These are phyloP conservation scores for Aspergillus hiratsukae DNA, from an alignment of 2,329 filamentous ascomycete species.

Conservation along the genomic window DNA sequence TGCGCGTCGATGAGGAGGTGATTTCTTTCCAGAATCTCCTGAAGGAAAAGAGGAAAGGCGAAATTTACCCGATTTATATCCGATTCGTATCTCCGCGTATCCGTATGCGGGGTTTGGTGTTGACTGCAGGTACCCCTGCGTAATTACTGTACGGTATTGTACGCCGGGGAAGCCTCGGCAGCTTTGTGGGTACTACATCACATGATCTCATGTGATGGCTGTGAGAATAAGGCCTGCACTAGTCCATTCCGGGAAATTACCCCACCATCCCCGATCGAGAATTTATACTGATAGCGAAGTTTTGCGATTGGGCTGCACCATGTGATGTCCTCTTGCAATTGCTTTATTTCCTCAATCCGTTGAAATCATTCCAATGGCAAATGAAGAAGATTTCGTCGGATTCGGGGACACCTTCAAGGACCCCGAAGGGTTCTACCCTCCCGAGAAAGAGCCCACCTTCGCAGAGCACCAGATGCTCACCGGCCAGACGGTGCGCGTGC, in stretches of 20 bases:
- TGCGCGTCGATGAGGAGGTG: background rate
- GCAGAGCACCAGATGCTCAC: conserved; percentile 66
- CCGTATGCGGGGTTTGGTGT: conserved; percentile 1
- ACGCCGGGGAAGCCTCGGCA: conserved; percentile 1
- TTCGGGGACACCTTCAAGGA: conserved; percentile 66
- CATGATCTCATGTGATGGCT: conserved; percentile 9
- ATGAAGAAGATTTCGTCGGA: conserved; percentile 30
- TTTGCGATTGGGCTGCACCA: background rate
- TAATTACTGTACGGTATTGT: conserved; percentile 2
- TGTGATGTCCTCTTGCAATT: background rate
- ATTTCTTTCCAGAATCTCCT: background rate
- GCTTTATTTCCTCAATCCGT: background rate
- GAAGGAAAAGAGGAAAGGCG: conserved; percentile 1
- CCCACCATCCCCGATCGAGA: conserved; percentile 1
- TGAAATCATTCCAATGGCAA: conserved; percentile 17
- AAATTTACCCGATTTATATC: conserved; percentile 17
- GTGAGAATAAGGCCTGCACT: background rate
- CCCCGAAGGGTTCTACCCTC: conserved; percentile 73
- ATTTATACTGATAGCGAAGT: background rate
- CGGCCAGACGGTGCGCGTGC: conserved; percentile 62
- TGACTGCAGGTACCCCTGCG: conserved; percentile 6
- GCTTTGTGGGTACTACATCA: conserved; percentile 1
- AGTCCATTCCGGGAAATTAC: conserved; percentile 3
- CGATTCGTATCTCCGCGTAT: conserved; percentile 7
- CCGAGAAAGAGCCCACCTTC: conserved; percentile 69